Evolutionary conservation across 2,329 filamentous ascomycete genomes (phyloP).

Genomic region (Purpureocillium takamizusanense): DNA sequence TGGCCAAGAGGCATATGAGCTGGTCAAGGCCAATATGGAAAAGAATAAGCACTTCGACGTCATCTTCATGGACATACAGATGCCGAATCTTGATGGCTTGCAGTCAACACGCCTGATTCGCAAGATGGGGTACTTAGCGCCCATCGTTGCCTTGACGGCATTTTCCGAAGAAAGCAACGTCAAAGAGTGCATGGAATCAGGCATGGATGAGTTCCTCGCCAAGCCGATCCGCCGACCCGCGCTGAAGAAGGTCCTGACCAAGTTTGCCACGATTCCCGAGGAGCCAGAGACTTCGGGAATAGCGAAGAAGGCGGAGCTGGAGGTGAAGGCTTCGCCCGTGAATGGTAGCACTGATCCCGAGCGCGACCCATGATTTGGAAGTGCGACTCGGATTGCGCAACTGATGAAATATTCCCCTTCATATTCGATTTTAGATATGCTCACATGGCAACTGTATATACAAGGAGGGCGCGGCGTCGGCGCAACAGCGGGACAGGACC

Average conservation of each 20-base stretch:
- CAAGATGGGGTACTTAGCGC: constrained; percentile 75
- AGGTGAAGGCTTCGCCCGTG: too few species aligned
- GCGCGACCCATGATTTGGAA: too few species aligned
- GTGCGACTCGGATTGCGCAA: too few species aligned
- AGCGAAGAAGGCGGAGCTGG: too few species aligned
- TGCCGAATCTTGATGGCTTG: constrained; percentile 87
- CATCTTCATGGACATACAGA: constrained; percentile 94
- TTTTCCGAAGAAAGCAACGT: constrained; percentile 88
- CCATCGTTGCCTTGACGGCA: constrained; percentile 84
- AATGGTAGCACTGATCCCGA: too few species aligned
- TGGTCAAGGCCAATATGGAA: constrained; percentile 76
- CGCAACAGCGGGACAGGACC: too few species aligned
- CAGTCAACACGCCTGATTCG: constrained; percentile 81
- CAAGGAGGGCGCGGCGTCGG: too few species aligned
- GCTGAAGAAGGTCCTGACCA: constrained; percentile 76
- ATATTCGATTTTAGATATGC: too few species aligned
- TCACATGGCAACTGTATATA: too few species aligned
- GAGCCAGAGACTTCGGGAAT: constrained; percentile 30
- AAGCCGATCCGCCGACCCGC: constrained; percentile 74
- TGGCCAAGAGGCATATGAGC: constrained; percentile 78
- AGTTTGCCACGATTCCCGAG: constrained; percentile 73
- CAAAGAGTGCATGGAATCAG: constrained; percentile 75
- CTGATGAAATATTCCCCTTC: too few species aligned
- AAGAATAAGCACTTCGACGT: constrained; percentile 66
- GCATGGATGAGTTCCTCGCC: constrained; percentile 83